Percentiles rank a stretch among this genome's conserved stretches.
phyloP scores from a whole-genome alignment of 768 basidiomycete species.

The Boletus edulis region DNA sequence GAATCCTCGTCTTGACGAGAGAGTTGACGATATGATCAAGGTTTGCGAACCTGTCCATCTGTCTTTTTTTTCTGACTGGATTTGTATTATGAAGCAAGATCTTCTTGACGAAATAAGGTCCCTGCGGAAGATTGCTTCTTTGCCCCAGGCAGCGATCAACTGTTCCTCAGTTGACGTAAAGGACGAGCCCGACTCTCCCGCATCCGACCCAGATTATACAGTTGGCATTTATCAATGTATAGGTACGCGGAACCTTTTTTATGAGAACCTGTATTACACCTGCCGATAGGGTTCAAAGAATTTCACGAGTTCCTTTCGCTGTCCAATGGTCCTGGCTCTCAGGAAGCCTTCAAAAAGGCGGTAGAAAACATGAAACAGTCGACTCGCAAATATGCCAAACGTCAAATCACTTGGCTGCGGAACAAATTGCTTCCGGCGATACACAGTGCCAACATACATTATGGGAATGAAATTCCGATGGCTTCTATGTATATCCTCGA shows the following conservation, averaged over 20 bases:
- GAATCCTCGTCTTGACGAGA: constrained; percentile 64
- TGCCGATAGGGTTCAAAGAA: constrained; percentile 80
- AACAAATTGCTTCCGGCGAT: constrained; percentile 84
- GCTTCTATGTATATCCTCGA: constrained; percentile 59
- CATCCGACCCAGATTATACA: constrained; percentile 50
- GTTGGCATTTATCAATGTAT: constrained; percentile 94
- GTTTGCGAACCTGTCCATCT: constrained; percentile 35
- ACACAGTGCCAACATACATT: constrained; percentile 42
- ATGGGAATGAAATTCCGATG: constrained; percentile 19
- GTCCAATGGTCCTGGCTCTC: constrained; percentile 35
- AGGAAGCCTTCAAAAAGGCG: constrained; percentile 49
- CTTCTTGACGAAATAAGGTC: constrained; percentile 75
- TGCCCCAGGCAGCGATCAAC: background rate
- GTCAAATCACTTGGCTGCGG: constrained; percentile 89
- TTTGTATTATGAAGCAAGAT: constrained; percentile 52
- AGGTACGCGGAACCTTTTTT: constrained; percentile 43
- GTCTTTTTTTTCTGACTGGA: background rate
- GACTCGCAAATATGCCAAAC: constrained; percentile 88
- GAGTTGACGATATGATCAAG: constrained; percentile 89
- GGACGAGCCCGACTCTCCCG: background rate
- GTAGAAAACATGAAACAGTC: constrained; percentile 80
- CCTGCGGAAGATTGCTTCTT: constrained; percentile 36
- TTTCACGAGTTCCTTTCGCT: constrained; percentile 68
- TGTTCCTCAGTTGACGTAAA: background rate
- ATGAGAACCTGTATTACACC: constrained; percentile 5